These are phyloP conservation scores for Cyclotella choctawhatcheeana DNA, from an alignment of 108 stramenopile species.

Conservation along the genomic window DNA sequence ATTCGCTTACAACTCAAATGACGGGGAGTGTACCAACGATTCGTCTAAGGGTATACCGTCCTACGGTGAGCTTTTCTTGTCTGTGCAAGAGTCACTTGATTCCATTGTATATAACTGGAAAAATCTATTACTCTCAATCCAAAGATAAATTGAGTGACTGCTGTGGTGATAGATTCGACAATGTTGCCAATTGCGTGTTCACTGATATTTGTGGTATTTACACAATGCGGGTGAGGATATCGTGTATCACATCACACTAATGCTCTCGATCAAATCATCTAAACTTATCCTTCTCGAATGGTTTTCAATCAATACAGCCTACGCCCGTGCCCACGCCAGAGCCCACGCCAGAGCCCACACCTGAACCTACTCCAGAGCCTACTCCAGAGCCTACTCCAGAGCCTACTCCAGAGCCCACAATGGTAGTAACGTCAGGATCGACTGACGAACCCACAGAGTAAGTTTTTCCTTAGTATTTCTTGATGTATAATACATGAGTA, in stretches of 20 bases:
- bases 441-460: neutral
- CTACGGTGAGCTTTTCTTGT: slow-evolving; percentile 4
- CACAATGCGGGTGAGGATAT: neutral
- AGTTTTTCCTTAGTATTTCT: too few species aligned
- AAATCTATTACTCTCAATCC: neutral
- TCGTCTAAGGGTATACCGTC: neutral
- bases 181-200: neutral
- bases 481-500: too few species aligned
- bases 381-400: slow-evolving; percentile 4
- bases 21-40: slow-evolving; percentile 6
- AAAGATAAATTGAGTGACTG: neutral
- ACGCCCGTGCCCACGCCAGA: neutral
- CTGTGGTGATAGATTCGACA: neutral
- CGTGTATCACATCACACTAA: neutral
- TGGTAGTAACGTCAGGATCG: too few species aligned
- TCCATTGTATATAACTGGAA: too few species aligned
- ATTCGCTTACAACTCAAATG: neutral
- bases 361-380: neutral
- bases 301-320: neutral
- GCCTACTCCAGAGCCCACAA: slow-evolving; percentile 2
- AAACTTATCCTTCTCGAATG: neutral
- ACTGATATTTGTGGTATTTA: slow-evolving; percentile 15
- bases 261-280: neutral
- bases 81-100: too few species aligned
- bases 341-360: slow-evolving; percentile 8